phyloP scores from a whole-genome alignment of 1,139 yeast genomes.

The Taphrina confusa region DNA sequence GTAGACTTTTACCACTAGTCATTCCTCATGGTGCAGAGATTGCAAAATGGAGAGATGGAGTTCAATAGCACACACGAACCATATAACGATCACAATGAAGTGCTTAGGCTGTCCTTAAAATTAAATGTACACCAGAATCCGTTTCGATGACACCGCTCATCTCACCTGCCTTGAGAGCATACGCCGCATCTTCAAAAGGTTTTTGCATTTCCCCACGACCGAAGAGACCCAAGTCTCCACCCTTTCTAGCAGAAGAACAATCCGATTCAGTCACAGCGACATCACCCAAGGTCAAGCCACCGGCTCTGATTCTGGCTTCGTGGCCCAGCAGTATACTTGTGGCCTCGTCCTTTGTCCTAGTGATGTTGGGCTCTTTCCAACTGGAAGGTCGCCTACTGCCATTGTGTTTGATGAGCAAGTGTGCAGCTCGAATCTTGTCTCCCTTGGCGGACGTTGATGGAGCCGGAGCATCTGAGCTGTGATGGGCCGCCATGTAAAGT shows the following conservation, averaged over 20 bases:
- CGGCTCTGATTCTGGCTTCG: conserved; percentile 63
- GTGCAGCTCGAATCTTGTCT: conserved; percentile 68
- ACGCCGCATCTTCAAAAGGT: conserved; percentile 84
- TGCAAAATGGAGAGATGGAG: too few species aligned
- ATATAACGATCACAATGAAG: too few species aligned
- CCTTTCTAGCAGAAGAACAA: conserved; percentile 80
- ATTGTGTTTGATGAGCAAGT: conserved; percentile 75
- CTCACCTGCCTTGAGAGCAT: conserved; percentile 77
- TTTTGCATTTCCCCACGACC: conserved; percentile 95
- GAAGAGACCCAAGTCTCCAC: conserved; percentile 90
- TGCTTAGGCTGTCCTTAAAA: conserved; percentile 71
- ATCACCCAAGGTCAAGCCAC: conserved; percentile 62
- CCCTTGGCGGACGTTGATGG: conserved; percentile 39
- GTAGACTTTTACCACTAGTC: too few species aligned
- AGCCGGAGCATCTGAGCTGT: conserved; percentile 41
- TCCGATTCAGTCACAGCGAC: conserved; percentile 84
- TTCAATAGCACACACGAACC: too few species aligned
- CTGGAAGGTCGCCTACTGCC: conserved; percentile 88
- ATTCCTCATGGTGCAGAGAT: too few species aligned
- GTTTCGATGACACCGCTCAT: conserved; percentile 80
- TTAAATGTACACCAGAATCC: conserved; percentile 86
- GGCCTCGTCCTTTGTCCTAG: conserved; percentile 82
- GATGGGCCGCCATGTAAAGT: conserved; percentile 53
- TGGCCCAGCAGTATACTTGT: conserved; percentile 61
- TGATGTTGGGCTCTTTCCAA: conserved; percentile 78